These are phyloP conservation scores for Dactylis glomerata DNA, from an alignment of 176 grass and related monocot genomes.

Conservation along the genomic window DNA sequence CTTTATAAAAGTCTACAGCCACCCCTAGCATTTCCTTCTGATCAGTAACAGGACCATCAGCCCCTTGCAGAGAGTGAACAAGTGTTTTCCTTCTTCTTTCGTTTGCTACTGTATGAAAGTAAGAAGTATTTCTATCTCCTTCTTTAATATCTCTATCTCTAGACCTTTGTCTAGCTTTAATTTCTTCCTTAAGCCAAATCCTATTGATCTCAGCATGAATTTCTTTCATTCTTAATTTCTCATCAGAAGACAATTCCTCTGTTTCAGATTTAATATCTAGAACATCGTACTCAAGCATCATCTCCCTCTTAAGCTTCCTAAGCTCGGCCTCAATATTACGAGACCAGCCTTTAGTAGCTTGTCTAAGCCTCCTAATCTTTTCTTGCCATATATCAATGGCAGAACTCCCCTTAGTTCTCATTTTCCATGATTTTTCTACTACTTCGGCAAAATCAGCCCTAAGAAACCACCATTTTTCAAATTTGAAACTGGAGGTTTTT, in stretches of 20 bases:
- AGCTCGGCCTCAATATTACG: not conserved
- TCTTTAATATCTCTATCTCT: not conserved
- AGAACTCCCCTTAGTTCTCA: not conserved
- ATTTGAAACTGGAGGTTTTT: not conserved
- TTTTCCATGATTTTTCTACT: not conserved
- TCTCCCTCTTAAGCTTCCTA: not conserved
- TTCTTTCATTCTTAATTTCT: accelerated
- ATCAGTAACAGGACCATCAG: not conserved
- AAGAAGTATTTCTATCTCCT: not conserved
- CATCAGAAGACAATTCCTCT: not conserved
- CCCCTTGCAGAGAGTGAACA: not conserved
- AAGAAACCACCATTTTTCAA: not conserved
- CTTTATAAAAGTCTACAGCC: not conserved
- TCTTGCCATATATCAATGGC: not conserved
- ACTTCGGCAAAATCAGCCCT: not conserved
- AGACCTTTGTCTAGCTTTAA: not conserved
- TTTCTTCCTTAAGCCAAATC: not conserved
- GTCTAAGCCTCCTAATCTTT: not conserved
- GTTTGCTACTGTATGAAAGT: not conserved
- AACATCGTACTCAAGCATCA: not conserved
- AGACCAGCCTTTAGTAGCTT: not conserved
- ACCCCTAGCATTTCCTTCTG: not conserved
- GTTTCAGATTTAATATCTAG: not conserved
- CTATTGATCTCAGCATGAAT: not conserved
- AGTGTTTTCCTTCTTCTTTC: not conserved